Evolutionary conservation across 306 rosid species (phyloP), one percentile per base, ranked within the genome.

Genomic region (Spatholobus suberectus): DNA sequence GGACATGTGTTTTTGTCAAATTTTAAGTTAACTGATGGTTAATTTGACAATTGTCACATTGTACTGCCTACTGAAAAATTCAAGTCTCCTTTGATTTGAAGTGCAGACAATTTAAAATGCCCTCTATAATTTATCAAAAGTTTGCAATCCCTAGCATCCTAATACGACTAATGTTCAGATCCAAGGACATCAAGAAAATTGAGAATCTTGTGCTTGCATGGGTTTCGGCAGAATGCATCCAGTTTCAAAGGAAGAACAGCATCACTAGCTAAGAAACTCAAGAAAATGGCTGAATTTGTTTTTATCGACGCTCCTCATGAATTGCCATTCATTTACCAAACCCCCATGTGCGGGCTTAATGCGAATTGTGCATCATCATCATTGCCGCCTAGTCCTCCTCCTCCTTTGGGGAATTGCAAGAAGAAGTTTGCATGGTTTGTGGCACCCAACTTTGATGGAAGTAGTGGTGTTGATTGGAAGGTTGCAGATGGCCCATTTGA

Each of bases 221-320:
- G 99, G 77, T 93, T 96, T 87, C 90, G 97, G 35, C 98, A 96
- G 89, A 91, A 96, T 83, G 98, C 94, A 17, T 92, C 97, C 4
- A 79, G 96, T 75, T 96, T 96, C 82, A 93, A 89, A 80, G 98
- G 99, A 81, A 88, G 98, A 88, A 91, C 98, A 9, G 87, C 97
- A 83, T 93, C 99, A 17, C 75, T 93, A 71, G 88, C 96, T 38
- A 96, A 96, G 84, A 96, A 93, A 78, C 93, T 93, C 68, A 93
- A 93, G 81, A 87, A 67, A 82, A 84, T 90, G 38, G 87, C 85
- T 81, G 97, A 96, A 83, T 87, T 93, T 55, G 79, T 92, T 69
- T 96, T 87, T 57, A 76, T 93, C 0, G 96, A 96, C 63, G 99
- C 97, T 20, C 97, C 94, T 77, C 98, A 96, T 41, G 96, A 90